A percentile compares a stretch with the other conserved stretches of the same genome.
phyloP scores from a whole-genome alignment of 257 asterid species.

The Knoxia roxburghii region DNA sequence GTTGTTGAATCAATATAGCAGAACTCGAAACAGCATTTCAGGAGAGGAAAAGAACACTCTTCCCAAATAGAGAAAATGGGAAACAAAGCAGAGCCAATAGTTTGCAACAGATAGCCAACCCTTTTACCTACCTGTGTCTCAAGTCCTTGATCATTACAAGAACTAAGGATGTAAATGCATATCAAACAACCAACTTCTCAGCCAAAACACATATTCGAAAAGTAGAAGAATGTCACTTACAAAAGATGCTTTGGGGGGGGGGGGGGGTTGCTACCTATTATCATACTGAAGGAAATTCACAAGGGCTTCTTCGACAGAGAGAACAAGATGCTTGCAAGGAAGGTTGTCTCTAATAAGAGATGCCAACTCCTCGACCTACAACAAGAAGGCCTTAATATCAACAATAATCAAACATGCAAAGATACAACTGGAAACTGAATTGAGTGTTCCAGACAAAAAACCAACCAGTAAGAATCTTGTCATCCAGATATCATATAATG shows the following conservation, averaged over 20 bases:
- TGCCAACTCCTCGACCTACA: conserved; percentile 93
- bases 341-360: conserved; percentile 71
- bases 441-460: background rate
- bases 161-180: background rate
- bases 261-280: conserved; percentile 41
- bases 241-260: background rate
- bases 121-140: background rate
- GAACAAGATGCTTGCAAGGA: conserved; percentile 80
- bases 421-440: background rate
- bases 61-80: background rate
- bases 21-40: background rate
- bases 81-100: background rate
- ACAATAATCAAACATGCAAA: background rate
- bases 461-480: background rate
- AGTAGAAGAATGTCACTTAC: background rate
- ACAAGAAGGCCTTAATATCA: conserved; percentile 8
- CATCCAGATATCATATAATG: background rate
- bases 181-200: background rate
- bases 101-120: background rate
- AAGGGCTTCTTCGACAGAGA: conserved; percentile 68
- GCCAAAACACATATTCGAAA: background rate
- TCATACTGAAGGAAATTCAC: conserved; percentile 63
- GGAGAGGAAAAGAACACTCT: background rate
- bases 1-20: background rate
- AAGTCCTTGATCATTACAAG: background rate